Evolutionary conservation across 1,284 basidiomycete species (phyloP), one percentile per base, ranked within the genome.

Genomic region (Rhodotorula sp.): DNA sequence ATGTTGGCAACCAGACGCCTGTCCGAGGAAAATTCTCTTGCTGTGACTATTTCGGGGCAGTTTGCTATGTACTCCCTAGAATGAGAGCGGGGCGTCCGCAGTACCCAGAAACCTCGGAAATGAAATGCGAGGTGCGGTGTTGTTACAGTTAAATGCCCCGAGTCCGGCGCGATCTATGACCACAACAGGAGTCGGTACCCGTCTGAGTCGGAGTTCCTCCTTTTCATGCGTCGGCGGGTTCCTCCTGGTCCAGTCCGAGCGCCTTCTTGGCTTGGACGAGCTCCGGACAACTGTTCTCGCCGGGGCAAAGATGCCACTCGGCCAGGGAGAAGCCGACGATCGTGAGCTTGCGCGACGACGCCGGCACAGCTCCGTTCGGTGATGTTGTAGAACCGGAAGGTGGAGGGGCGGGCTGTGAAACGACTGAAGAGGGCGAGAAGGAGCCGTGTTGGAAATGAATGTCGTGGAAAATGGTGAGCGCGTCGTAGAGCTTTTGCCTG

Each of bases 341-440:
- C 20, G 69, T 68, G 59, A 71, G 37, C 30, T 60, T 64, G 17
- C 69, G 58, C 1, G 44, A 20, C 6, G 37, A 18, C 18, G 51
- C 14, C 18, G 44, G 20, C 17, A 49, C 1, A 42, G 10, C 15
- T 15, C n/a, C 53, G 53, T 54, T 18, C 14, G 53, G 14, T 3
- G 53, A 14, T 8, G 22, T 14, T 51, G 18, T 14, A 51, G 49
- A 18, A 20, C n/a, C 46, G 30, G 49, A 29, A 12, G 58, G 15
- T 8, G 44, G 5, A 4, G 56, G 29, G 42, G 29, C 18, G 22
- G 60, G 29, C 6, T 30, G 60, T 1, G 51, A 29, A 29, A 71
- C 69, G 62, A 71, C 30, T 14, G 69, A 71, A 6, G 66, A 57
- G 37, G 69, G 69, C 17, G 66, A 71, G 69, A 71, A 71, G 14